Conservation (phyloP, 495 filamentous ascomycete genomes). For the Daldinia vernicosa region DNA sequence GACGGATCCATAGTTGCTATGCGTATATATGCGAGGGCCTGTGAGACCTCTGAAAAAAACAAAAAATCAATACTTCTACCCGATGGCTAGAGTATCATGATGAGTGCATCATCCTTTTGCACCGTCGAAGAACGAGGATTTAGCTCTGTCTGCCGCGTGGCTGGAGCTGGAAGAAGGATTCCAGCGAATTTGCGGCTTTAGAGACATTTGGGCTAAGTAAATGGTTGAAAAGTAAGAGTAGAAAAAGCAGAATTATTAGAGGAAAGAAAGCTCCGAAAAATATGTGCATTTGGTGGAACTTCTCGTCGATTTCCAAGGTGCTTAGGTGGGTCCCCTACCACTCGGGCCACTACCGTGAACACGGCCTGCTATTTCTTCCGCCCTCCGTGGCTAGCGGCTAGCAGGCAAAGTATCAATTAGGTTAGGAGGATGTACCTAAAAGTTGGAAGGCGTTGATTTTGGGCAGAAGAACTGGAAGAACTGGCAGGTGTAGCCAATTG, state of each 20-base stretch:
- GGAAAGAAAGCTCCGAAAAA: conserved; percentile 39
- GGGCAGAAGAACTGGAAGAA: not conserved
- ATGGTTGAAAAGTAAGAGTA: not conserved
- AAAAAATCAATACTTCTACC: conserved; percentile 5
- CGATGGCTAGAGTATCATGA: conserved; percentile 19
- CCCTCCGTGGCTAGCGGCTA: conserved; percentile 3
- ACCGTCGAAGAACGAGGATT: conserved; percentile 11
- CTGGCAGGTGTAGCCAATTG: not conserved
- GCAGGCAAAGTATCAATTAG: conserved; percentile 3
- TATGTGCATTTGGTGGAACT: conserved; percentile 32
- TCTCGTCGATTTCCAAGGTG: conserved; percentile 18
- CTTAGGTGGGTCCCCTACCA: conserved; percentile 18
- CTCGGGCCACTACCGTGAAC: not conserved
- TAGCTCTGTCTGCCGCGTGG: conserved; percentile 23
- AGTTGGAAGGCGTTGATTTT: too few relatives aligned
- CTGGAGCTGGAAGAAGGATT: conserved; percentile 33
- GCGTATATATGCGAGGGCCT: not conserved
- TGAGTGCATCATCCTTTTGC: conserved; percentile 25
- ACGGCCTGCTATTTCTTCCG: conserved; percentile 29
- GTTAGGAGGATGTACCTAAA: not conserved
- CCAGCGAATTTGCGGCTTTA: conserved; percentile 30
- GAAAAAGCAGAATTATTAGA: conserved; percentile 17
- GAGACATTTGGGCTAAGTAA: conserved; percentile 41
- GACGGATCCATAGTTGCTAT: conserved; percentile 34
- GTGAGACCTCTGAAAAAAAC: not conserved